These are phyloP conservation scores for Aspergillus neoniger DNA, from an alignment of 2,329 filamentous ascomycete species.

Conservation along the genomic window DNA sequence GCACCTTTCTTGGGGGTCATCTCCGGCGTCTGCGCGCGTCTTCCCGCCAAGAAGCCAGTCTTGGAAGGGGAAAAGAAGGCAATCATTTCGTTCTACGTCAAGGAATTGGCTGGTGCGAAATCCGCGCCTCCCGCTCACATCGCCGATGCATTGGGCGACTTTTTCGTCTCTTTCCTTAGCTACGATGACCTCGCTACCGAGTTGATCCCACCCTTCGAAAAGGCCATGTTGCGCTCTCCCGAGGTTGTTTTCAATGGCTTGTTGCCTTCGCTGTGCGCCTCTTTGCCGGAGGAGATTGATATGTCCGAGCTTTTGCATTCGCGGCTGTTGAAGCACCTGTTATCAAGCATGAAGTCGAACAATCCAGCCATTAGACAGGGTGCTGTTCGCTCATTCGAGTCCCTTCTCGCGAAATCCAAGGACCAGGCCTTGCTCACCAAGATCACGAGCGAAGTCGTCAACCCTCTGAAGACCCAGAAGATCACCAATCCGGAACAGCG, in stretches of 20 bases:
- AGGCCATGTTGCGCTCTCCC: slow-evolving; percentile 82
- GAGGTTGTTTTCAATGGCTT: slow-evolving; percentile 84
- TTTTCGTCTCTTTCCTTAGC: slow-evolving; percentile 75
- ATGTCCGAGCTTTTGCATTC: slow-evolving; percentile 71
- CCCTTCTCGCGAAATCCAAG: slow-evolving; percentile 66
- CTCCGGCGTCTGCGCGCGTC: slow-evolving; percentile 79
- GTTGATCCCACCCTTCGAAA: slow-evolving; percentile 80
- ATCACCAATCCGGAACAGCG: slow-evolving; percentile 83
- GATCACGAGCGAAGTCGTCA: slow-evolving; percentile 74
- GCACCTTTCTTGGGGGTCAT: slow-evolving; percentile 80
- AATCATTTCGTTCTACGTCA: slow-evolving; percentile 79
- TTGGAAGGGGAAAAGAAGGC: slow-evolving; percentile 68
- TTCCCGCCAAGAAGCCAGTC: slow-evolving; percentile 62
- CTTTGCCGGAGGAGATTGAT: slow-evolving; percentile 71
- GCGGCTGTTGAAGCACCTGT: slow-evolving; percentile 78
- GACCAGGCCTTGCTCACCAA: slow-evolving; percentile 61
- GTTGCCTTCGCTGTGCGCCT: slow-evolving; percentile 69
- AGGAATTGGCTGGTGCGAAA: slow-evolving; percentile 82
- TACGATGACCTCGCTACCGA: slow-evolving; percentile 74
- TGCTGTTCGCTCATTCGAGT: slow-evolving; percentile 71
- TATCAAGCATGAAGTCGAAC: slow-evolving; percentile 90
- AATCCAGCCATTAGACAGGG: slow-evolving; percentile 76
- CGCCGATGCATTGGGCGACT: slow-evolving; percentile 72
- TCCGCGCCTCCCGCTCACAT: slow-evolving; percentile 70
- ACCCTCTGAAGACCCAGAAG: slow-evolving; percentile 79